phyloP scores from a whole-genome alignment of 352 stramenopile genomes.

The Globisporangium nodosum region DNA sequence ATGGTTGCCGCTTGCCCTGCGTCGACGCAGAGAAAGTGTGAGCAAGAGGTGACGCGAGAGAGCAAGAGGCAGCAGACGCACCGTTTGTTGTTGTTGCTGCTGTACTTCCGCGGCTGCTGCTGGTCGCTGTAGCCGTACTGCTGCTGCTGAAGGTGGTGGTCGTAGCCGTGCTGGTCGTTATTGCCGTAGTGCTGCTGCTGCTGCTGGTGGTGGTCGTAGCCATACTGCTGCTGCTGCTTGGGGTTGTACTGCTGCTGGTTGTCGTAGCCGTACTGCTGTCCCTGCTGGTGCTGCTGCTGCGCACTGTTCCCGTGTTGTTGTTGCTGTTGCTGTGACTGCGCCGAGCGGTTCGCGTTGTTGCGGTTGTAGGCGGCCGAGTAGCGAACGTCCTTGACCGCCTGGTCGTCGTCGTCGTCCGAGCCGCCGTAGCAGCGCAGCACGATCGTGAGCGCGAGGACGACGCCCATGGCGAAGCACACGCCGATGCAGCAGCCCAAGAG shows the following conservation, averaged over 20 bases:
- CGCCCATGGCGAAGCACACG: conserved; percentile 37
- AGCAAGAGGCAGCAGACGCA: background rate
- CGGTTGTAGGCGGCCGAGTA: conserved; percentile 2
- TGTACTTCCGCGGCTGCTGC: conserved; percentile 6
- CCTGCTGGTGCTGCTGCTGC: conserved; percentile 8
- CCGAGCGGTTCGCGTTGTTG: conserved; percentile 4
- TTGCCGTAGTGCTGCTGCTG: conserved; percentile 5
- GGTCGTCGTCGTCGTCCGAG: conserved; percentile 18
- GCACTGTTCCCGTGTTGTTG: conserved; percentile 14
- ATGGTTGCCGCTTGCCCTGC: conserved; percentile 1
- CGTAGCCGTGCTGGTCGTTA: conserved; percentile 4
- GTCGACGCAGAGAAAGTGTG: background rate
- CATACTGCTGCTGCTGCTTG: conserved; percentile 10
- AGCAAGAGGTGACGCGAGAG: background rate
- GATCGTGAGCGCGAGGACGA: conserved; percentile 52
- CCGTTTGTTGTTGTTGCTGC: conserved; percentile 9
- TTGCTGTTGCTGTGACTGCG: conserved; percentile 21
- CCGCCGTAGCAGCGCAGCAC: conserved; percentile 40
- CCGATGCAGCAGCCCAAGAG: conserved; percentile 50
- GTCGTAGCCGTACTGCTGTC: conserved; percentile 7
- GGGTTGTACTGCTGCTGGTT: conserved; percentile 9
- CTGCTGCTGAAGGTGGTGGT: conserved; percentile 1
- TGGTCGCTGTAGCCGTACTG: conserved; percentile 10
- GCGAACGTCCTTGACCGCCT: background rate
- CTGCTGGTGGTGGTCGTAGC: background rate